Percentiles rank a stretch among this genome's conserved stretches.
Evolutionary conservation across 805 yeast species (phyloP).

Genomic region (Lipomyces orientalis): DNA sequence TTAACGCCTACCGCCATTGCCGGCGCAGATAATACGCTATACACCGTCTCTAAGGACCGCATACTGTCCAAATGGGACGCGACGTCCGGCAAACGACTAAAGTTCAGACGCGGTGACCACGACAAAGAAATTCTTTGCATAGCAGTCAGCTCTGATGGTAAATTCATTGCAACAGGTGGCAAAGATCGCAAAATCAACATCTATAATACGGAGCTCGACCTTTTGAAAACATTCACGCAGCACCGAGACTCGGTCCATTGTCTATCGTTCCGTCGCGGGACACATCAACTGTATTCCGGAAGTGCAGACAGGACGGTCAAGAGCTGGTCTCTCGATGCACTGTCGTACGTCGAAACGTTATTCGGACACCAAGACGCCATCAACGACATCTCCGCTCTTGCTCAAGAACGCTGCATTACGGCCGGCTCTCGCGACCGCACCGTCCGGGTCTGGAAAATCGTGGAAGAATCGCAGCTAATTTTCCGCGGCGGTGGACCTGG

Average conservation of each 20-base stretch:
- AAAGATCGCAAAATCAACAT: constrained; percentile 77
- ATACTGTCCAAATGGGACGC: constrained; percentile 80
- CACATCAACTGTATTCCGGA: constrained; percentile 88
- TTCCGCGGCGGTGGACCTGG: constrained; percentile 83
- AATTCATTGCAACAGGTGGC: constrained; percentile 89
- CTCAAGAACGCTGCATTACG: constrained; percentile 89
- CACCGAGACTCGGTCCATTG: constrained; percentile 76
- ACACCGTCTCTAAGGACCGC: constrained; percentile 81
- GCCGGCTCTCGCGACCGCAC: constrained; percentile 96
- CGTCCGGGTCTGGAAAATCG: constrained; percentile 94
- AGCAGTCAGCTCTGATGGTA: constrained; percentile 87
- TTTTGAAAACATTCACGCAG: constrained; percentile 74
- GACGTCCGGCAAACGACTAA: constrained; percentile 68
- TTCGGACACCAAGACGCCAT: constrained; percentile 96
- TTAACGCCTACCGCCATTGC: constrained; percentile 26
- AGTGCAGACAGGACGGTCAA: constrained; percentile 92
- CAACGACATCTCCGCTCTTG: constrained; percentile 77
- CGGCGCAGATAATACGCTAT: constrained; percentile 55
- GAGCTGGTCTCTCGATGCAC: constrained; percentile 82
- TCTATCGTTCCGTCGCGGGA: constrained; percentile 74
- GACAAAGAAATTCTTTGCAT: constrained; percentile 74
- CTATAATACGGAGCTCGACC: constrained; percentile 81
- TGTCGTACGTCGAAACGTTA: constrained; percentile 85
- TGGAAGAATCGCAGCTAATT: constrained; percentile 92
- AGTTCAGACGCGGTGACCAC: constrained; percentile 66